These are phyloP conservation scores for Talaromyces thailandensis DNA, from an alignment of 495 filamentous ascomycete genomes.

Conservation along the genomic window DNA sequence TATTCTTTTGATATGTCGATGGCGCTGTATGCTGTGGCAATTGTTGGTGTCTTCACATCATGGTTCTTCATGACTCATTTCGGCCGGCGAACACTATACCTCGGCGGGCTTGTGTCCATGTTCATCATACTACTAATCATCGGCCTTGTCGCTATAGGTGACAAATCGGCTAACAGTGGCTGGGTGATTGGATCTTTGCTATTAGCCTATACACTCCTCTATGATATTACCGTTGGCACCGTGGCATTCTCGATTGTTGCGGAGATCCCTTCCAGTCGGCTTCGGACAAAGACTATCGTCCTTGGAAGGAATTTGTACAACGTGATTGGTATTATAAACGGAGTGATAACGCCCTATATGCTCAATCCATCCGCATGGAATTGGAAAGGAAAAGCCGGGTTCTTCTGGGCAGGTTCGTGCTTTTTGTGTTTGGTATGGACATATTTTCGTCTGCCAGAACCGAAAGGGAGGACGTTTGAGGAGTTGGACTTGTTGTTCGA, in stretches of 20 bases:
- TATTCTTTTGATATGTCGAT: conserved; percentile 22
- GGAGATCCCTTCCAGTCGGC: conserved; percentile 46
- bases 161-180: conserved; percentile 25
- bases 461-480: conserved; percentile 48
- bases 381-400: conserved; percentile 56
- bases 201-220: conserved; percentile 49
- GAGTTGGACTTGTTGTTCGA: conserved; percentile 43
- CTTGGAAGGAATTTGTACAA: conserved; percentile 53
- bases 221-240: conserved; percentile 49
- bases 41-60: conserved; percentile 18
- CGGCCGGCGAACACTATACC: conserved; percentile 46
- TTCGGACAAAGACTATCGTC: conserved; percentile 54
- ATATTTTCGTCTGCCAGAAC: conserved; percentile 53
- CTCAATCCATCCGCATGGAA: conserved; percentile 57
- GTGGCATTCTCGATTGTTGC: conserved; percentile 54
- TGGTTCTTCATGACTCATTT: conserved; percentile 22
- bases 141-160: conserved; percentile 50
- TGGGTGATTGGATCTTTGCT: conserved; percentile 48
- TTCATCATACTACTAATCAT: conserved; percentile 45
- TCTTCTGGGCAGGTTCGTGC: conserved; percentile 55
- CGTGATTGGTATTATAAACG: conserved; percentile 49
- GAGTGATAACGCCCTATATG: conserved; percentile 57
- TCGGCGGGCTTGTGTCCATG: conserved; percentile 36
- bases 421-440: conserved; percentile 25
- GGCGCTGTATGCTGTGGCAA: conserved; percentile 18